A percentile compares a stretch with the other conserved stretches of the same genome.
phyloP scores from a whole-genome alignment of 768 basidiomycete genomes.

The Candolleomyces eurysporus region DNA sequence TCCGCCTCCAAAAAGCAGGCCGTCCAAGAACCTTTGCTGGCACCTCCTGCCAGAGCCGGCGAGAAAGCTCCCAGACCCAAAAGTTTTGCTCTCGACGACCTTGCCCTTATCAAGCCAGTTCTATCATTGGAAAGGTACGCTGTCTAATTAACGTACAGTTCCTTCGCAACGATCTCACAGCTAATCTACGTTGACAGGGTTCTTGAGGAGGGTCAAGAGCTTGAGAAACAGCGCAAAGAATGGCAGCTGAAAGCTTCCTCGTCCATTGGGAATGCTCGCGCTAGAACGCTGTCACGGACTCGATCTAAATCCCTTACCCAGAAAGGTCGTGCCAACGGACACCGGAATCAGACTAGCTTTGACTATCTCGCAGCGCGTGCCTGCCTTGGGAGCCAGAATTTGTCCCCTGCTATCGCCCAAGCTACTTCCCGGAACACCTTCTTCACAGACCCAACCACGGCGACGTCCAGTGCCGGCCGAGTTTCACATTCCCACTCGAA shows the following conservation, averaged over 20 bases:
- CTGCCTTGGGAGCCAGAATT: conserved; percentile 61
- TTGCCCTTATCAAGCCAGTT: conserved; percentile 56
- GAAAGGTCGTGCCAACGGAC: conserved; percentile 24
- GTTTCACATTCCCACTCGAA: conserved; percentile 35
- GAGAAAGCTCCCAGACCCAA: conserved; percentile 43
- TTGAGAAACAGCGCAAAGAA: conserved; percentile 60
- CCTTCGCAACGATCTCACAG: no score
- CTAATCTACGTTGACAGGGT: conserved; percentile 42
- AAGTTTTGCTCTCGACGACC: conserved; percentile 60
- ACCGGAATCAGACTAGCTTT: conserved; percentile 35
- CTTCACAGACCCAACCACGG: conserved; percentile 19
- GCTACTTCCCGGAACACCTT: conserved; percentile 13
- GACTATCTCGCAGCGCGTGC: conserved; percentile 68
- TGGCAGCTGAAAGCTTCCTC: conserved; percentile 65
- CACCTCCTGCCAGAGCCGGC: conserved; percentile 6
- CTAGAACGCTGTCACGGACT: conserved; percentile 60
- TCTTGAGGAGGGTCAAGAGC: conserved; percentile 57
- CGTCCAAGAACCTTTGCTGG: background rate
- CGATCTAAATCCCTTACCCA: conserved; percentile 57
- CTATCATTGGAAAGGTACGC: conserved; percentile 55
- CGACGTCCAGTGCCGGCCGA: conserved; percentile 10
- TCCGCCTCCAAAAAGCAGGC: conserved; percentile 9
- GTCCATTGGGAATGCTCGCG: conserved; percentile 64
- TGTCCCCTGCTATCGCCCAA: conserved; percentile 40
- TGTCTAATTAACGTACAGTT: no score